A percentile compares a stretch with the other conserved stretches of the same genome.
These are phyloP conservation scores for Hanseniaspora clermontiae DNA, from an alignment of 805 yeast species.

Conservation along the genomic window DNA sequence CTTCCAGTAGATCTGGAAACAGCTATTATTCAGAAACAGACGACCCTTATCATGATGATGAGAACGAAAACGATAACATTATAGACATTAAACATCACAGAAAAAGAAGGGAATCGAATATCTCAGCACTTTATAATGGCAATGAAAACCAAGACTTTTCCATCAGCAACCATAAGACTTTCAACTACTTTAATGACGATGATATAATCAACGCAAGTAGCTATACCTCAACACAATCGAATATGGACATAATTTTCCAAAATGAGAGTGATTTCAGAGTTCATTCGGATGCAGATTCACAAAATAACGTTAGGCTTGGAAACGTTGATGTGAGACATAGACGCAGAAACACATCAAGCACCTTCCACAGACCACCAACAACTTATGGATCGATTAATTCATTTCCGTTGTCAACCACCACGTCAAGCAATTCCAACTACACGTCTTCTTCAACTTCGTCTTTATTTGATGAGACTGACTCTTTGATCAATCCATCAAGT, in stretches of 20 bases:
- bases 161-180: conserved; percentile 21
- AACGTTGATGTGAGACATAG: background rate
- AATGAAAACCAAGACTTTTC: conserved; percentile 1
- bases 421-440: background rate
- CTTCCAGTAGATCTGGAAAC: background rate
- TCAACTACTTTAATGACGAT: conserved; percentile 70
- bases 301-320: background rate
- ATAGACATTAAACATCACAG: background rate
- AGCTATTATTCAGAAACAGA: conserved; percentile 6
- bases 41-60: conserved; percentile 10
- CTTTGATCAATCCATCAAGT: conserved; percentile 24
- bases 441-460: conserved; percentile 27
- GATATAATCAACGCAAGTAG: conserved; percentile 84
- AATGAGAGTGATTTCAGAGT: conserved; percentile 3
- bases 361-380: conserved; percentile 11
- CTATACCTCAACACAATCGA: conserved; percentile 56
- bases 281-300: conserved; percentile 8
- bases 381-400: conserved; percentile 23
- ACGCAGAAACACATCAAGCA: conserved; percentile 12
- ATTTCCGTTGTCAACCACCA: conserved; percentile 15
- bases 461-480: conserved; percentile 28
- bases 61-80: background rate
- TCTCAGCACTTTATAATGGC: background rate
- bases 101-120: conserved; percentile 6
- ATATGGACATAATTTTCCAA: conserved; percentile 35